Conservation (phyloP, 495 filamentous ascomycete genomes). For the Opeltia flavorubescens region DNA sequence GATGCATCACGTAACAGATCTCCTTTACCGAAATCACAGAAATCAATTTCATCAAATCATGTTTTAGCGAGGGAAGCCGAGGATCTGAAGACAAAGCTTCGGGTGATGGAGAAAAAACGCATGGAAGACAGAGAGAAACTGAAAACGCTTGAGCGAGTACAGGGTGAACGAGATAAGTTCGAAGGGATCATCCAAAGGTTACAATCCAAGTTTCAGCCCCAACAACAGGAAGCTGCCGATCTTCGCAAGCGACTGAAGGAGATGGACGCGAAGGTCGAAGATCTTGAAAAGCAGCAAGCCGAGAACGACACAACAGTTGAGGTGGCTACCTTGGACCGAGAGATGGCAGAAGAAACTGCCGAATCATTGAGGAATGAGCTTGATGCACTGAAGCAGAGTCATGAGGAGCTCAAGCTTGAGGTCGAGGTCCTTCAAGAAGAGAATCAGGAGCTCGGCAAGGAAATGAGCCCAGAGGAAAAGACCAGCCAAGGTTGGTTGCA, state of each 20-base stretch:
- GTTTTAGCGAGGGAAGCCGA: conserved; percentile 54
- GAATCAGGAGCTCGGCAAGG: conserved; percentile 65
- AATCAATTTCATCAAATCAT: conserved; percentile 10
- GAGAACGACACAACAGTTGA: conserved; percentile 78
- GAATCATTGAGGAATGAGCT: conserved; percentile 70
- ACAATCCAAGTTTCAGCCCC: conserved; percentile 76
- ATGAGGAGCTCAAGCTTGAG: conserved; percentile 79
- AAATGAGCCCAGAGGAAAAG: conserved; percentile 79
- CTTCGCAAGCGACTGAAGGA: conserved; percentile 67
- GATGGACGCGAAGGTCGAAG: conserved; percentile 48
- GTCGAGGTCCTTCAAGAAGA: conserved; percentile 78
- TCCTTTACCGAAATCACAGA: conserved; percentile 5
- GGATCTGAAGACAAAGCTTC: conserved; percentile 64
- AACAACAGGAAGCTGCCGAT: conserved; percentile 66
- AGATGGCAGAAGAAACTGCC: conserved; percentile 91
- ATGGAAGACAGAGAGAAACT: conserved; percentile 79
- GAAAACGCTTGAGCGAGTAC: conserved; percentile 60
- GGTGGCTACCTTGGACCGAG: conserved; percentile 75
- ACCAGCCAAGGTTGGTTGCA: conserved; percentile 77
- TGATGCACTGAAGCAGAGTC: conserved; percentile 55
- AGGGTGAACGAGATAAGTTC: conserved; percentile 72
- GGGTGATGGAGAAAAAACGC: conserved; percentile 67
- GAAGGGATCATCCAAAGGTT: conserved; percentile 84
- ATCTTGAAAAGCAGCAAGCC: conserved; percentile 57
- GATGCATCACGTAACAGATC: conserved; percentile 11